phyloP scores from a whole-genome alignment of 2,329 filamentous ascomycete species.

The Aspergillus fructus region DNA sequence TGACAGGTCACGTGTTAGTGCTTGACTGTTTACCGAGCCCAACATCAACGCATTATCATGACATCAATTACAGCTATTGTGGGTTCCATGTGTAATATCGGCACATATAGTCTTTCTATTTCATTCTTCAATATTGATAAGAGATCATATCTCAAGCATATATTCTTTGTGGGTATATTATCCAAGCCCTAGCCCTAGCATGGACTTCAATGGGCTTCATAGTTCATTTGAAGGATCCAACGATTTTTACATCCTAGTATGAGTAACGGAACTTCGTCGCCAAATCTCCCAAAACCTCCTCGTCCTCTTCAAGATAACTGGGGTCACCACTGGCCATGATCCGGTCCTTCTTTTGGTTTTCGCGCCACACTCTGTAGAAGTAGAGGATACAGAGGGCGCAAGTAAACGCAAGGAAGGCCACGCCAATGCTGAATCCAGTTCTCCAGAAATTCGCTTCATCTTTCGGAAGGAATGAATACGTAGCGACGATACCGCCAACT shows the following conservation, averaged over 20 bases:
- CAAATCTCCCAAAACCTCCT: constrained; percentile 41
- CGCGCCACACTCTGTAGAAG: constrained; percentile 33
- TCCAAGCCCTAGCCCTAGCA: constrained; percentile 15
- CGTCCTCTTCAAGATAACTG: constrained; percentile 30
- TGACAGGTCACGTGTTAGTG: background rate
- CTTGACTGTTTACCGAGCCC: constrained; percentile 20
- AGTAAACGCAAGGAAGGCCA: constrained; percentile 71
- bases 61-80: background rate
- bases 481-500: constrained; percentile 75
- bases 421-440: constrained; percentile 73
- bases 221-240: background rate
- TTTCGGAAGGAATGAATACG: constrained; percentile 64
- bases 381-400: constrained; percentile 51
- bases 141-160: background rate
- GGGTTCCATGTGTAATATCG: background rate
- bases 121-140: background rate
- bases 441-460: constrained; percentile 66
- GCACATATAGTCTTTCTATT: background rate
- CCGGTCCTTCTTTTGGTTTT: constrained; percentile 43
- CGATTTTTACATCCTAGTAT: constrained; percentile 22
- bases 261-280: constrained; percentile 43
- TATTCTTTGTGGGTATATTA: constrained; percentile 5
- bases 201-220: background rate
- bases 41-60: constrained; percentile 8
- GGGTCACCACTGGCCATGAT: constrained; percentile 22